A percentile compares a stretch with the other conserved stretches of the same genome.
phyloP scores from a whole-genome alignment of 2,329 filamentous ascomycete genomes.

The Thyridium curvatum region DNA sequence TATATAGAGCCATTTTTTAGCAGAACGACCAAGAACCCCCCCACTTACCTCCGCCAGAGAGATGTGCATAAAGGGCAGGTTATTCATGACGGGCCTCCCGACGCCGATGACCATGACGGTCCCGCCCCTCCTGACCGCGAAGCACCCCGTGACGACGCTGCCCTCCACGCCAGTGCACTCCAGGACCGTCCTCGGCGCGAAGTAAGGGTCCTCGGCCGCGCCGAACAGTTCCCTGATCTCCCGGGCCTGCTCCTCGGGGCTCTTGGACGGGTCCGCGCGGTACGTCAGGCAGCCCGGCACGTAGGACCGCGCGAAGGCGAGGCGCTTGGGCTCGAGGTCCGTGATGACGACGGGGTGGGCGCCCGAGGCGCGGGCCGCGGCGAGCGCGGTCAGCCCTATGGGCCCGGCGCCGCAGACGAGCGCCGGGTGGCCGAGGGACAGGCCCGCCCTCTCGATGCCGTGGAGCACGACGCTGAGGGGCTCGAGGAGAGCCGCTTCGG shows the following conservation, averaged over 20 bases:
- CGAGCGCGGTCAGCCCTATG: conserved; percentile 53
- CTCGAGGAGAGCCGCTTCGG: conserved; percentile 57
- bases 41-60: conserved; percentile 48
- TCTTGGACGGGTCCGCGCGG: conserved; percentile 37
- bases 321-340: conserved; percentile 49
- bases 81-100: conserved; percentile 55
- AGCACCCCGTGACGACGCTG: conserved; percentile 53
- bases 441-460: conserved; percentile 45
- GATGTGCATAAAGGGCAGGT: conserved; percentile 61
- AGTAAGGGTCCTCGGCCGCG: conserved; percentile 38
- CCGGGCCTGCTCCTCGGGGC: conserved; percentile 41
- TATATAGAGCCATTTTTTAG: no score
- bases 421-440: conserved; percentile 47
- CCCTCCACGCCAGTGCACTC: conserved; percentile 63
- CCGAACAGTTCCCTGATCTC: conserved; percentile 50
- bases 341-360: conserved; percentile 59
- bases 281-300: conserved; percentile 50
- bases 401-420: conserved; percentile 58
- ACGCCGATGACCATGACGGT: conserved; percentile 60
- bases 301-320: conserved; percentile 52
- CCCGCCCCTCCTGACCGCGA: conserved; percentile 50
- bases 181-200: conserved; percentile 50
- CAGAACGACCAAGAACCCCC: neutral
- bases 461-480: conserved; percentile 58
- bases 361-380: conserved; percentile 53